Conservation (phyloP, 176 grass and related monocot species). For the Avena eriantha region DNA sequence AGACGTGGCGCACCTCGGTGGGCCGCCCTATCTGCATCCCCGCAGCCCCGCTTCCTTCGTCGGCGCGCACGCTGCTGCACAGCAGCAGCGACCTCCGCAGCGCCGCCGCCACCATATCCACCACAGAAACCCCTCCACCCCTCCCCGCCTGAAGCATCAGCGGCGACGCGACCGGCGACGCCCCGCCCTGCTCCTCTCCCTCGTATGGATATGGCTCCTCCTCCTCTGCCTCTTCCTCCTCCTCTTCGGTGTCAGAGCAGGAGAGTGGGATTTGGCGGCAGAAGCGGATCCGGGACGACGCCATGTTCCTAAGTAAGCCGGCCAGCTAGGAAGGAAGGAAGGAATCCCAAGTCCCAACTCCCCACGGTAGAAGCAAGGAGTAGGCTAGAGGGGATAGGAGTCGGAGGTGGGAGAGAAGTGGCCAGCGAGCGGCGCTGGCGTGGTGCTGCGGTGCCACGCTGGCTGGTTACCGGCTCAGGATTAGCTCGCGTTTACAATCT, state of each 20-base stretch:
- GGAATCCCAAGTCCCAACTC: slow-evolving; percentile 41
- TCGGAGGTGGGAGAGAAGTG: slow-evolving; percentile 44
- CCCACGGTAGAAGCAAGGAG: slow-evolving; percentile 38
- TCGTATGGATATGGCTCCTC: slow-evolving; percentile 39
- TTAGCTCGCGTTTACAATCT: slow-evolving; percentile 2
- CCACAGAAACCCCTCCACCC: slow-evolving; percentile 67
- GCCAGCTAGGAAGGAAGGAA: not conserved
- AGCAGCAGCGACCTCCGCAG: slow-evolving; percentile 89
- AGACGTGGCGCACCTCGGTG: slow-evolving; percentile 88
- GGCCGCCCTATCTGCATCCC: slow-evolving; percentile 92
- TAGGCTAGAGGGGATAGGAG: not conserved
- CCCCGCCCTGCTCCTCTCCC: slow-evolving; percentile 50
- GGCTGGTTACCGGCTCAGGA: slow-evolving; percentile 4
- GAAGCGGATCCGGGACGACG: slow-evolving; percentile 69
- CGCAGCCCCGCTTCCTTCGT: slow-evolving; percentile 38
- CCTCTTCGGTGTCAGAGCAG: slow-evolving; percentile 52
- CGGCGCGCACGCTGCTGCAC: slow-evolving; percentile 69
- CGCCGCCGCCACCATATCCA: slow-evolving; percentile 73
- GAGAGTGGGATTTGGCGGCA: slow-evolving; percentile 54
- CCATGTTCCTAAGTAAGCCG: slow-evolving; percentile 48
- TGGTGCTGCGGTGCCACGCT: slow-evolving; percentile 12
- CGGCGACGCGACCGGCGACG: slow-evolving; percentile 61
- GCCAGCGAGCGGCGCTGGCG: slow-evolving; percentile 47
- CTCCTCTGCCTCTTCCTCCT: slow-evolving; percentile 39
- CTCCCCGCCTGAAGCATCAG: slow-evolving; percentile 47